These are phyloP conservation scores for Pseudozyma sp. DNA, from an alignment of 1,284 basidiomycete genomes.

Conservation along the genomic window DNA sequence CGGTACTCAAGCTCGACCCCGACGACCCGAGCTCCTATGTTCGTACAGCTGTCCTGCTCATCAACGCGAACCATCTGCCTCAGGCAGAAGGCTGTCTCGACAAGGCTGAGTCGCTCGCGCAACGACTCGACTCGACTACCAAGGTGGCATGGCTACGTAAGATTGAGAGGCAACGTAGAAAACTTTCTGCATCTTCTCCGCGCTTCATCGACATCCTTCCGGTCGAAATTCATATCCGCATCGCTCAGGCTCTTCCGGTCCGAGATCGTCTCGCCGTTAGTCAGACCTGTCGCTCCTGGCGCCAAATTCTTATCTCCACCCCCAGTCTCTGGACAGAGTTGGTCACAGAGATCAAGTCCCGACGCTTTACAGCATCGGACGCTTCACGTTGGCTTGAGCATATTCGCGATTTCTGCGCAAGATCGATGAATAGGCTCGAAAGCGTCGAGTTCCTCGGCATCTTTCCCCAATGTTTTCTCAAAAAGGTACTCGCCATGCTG, in stretches of 20 bases:
- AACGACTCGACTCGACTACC: slow-evolving; percentile 3
- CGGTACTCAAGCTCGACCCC: slow-evolving; percentile 38
- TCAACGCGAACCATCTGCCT: slow-evolving; percentile 4
- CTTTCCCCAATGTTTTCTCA: slow-evolving; percentile 3
- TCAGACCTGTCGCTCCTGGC: slow-evolving; percentile 23
- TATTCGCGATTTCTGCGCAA: slow-evolving; percentile 1
- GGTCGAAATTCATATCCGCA: slow-evolving; percentile 15
- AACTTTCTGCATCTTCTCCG: not conserved
- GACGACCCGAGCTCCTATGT: slow-evolving; percentile 22
- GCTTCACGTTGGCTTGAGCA: slow-evolving; percentile 10
- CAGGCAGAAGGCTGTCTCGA: slow-evolving; percentile 31
- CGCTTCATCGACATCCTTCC: slow-evolving; percentile 13
- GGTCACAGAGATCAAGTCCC: not conserved
- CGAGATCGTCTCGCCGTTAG: slow-evolving; percentile 6
- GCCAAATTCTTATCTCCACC: slow-evolving; percentile 1
- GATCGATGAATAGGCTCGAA: slow-evolving; percentile 20
- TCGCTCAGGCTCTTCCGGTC: slow-evolving; percentile 12
- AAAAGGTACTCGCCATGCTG: slow-evolving; percentile 10
- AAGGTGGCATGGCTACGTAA: slow-evolving; percentile 9
- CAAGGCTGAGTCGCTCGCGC: slow-evolving; percentile 5
- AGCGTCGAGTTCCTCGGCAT: not conserved
- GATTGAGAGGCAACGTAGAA: slow-evolving; percentile 23
- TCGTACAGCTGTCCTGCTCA: slow-evolving; percentile 27
- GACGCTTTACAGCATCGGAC: not conserved
- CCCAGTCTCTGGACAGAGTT: slow-evolving; percentile 15